Conservation (phyloP, 805 yeast genomes). For the Yueomyces sp. region DNA sequence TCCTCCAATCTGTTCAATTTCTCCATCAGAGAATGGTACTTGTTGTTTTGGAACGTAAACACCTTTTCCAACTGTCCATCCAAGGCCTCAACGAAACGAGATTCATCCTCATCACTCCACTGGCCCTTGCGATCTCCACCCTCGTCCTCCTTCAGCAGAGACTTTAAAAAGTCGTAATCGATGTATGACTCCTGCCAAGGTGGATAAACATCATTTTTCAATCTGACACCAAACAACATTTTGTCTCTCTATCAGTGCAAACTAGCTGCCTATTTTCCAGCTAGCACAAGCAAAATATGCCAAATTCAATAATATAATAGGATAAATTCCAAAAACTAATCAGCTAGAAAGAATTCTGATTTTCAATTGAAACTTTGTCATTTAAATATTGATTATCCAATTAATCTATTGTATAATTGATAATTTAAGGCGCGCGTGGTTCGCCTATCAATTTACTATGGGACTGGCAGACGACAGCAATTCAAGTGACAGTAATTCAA, state of each 20-base stretch:
- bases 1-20: conserved; percentile 53
- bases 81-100: conserved; percentile 48
- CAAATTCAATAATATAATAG: too few species aligned
- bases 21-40: conserved; percentile 55
- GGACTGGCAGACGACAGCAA: too few species aligned
- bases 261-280: too few species aligned
- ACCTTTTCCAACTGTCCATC: conserved; percentile 68
- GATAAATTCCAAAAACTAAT: not conserved
- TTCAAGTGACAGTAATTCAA: too few species aligned
- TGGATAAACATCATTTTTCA: conserved; percentile 66
- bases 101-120: conserved; percentile 67
- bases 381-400: too few species aligned
- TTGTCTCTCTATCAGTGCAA: not conserved
- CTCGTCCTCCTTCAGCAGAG: conserved; percentile 55
- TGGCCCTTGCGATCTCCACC: conserved; percentile 8
- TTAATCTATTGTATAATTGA: too few species aligned
- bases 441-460: too few species aligned
- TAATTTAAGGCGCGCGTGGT: too few species aligned
- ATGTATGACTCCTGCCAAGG: conserved; percentile 80
- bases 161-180: conserved; percentile 51
- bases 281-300: too few species aligned
- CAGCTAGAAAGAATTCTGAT: too few species aligned
- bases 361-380: too few species aligned
- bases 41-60: conserved; percentile 53
- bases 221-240: conserved; percentile 81